phyloP scores from a whole-genome alignment of 2,329 filamentous ascomycete species.

The Trichophyton mentagrophytes region DNA sequence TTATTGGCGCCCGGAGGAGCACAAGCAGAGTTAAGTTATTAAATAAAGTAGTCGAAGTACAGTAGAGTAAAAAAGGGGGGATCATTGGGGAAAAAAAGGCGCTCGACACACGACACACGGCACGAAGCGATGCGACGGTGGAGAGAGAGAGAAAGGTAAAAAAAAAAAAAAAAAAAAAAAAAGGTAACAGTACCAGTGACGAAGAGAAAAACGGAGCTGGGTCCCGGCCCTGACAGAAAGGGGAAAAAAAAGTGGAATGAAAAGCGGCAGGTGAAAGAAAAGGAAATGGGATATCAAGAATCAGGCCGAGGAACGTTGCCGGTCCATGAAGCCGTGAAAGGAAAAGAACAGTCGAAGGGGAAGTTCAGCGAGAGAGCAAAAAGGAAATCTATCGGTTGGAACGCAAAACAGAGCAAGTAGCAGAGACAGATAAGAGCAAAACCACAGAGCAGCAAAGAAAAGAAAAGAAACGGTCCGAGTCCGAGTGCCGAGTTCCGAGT shows the following conservation, averaged over 20 bases:
- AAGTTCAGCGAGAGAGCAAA: not conserved
- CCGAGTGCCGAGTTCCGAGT: not conserved
- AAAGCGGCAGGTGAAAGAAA: not conserved
- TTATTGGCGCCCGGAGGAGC: not conserved
- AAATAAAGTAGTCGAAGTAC: not conserved
- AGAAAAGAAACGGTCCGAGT: not conserved
- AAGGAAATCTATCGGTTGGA: not conserved
- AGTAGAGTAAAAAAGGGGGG: not conserved
- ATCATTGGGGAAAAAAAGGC: not conserved
- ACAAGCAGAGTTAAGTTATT: not conserved
- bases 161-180: not conserved
- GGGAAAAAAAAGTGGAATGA: not conserved
- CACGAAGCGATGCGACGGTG: not conserved
- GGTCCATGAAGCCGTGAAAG: not conserved
- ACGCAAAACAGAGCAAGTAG: slow-evolving; percentile 4
- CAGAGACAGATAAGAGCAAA: not conserved
- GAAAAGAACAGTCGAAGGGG: not conserved
- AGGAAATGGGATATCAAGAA: not conserved
- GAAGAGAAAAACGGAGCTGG: not conserved
- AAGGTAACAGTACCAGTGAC: too few species aligned
- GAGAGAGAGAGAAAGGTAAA: not conserved
- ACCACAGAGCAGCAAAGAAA: slow-evolving; percentile 1
- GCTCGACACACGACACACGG: not conserved
- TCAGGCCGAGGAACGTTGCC: not conserved
- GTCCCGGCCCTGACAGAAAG: not conserved